Evolutionary conservation across 1,284 basidiomycete genomes (phyloP), one percentile per base, ranked within the genome.

Genomic region (Omphalotus olearius): DNA sequence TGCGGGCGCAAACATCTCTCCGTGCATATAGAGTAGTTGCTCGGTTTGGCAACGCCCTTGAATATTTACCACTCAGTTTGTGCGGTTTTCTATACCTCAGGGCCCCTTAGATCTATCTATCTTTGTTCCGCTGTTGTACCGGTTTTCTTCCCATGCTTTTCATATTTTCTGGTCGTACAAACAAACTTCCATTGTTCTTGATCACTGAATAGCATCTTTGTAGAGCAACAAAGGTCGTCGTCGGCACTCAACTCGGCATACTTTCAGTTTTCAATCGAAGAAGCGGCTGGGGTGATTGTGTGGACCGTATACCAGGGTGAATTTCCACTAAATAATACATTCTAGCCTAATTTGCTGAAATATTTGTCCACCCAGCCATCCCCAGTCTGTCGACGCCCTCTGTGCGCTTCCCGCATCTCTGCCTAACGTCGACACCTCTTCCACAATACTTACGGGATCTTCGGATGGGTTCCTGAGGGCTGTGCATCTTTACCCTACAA

Each of bases 391-490:
- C 42, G 93, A 95, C 62, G 83, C 92, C 2, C 74, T 95, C 16
- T 91, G 88, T 58, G 67, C 80, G 42, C 66, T 97, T 10, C 87
- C 90, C 2, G 69, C 77, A 10, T 76, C 78, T n/a, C 78, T 76
- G 36, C 63, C 71, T 10, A 63, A 82, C 57, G 75, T 83, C 13
- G 79, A 87, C 56, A 73, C 82, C 10, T 69, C 80, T 20, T 83
- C 82, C 50, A 92, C 90, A 0, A 80, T 98, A 51, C 80, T 96
- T 1, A 95, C 95, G 0, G 95, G 95, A 2, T 95, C 92, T 0
- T 93, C 93, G 3, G 95, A 98, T 65, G 95, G 95, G 0, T 79
- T 94, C 60, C 76, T 98, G 35, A 82, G 95, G 42, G 92, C 92
- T 26, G 88, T 98, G 1, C 85, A 96, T 64, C 76, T 98, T 35